Conservation (phyloP, 1,139 yeast genomes). For the Taphrina betulina region DNA sequence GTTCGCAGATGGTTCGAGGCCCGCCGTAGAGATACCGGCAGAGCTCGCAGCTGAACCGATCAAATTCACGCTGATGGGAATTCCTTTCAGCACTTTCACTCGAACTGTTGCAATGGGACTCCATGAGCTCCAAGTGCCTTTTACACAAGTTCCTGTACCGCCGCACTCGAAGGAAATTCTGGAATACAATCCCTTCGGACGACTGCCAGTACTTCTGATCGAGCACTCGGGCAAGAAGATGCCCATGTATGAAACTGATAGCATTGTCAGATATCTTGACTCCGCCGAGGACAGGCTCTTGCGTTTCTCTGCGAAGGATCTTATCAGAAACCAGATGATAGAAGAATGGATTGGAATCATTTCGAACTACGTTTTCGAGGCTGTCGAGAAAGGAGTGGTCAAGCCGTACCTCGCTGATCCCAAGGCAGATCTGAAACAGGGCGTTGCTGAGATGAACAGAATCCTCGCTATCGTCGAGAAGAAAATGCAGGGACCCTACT, state of each 20-base stretch:
- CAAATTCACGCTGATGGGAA: conserved; percentile 22
- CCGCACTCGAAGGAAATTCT: conserved; percentile 19
- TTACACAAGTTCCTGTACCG: conserved; percentile 16
- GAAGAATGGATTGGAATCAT: conserved; percentile 22
- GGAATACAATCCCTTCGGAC: conserved; percentile 27
- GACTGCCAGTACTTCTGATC: conserved; percentile 22
- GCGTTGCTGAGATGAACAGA: neutral
- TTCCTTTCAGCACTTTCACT: conserved; percentile 22
- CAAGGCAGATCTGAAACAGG: neutral
- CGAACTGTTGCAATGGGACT: conserved; percentile 25
- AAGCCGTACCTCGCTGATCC: conserved; percentile 17
- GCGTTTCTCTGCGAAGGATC: conserved; percentile 17
- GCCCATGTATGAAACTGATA: conserved; percentile 22
- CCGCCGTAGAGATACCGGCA: conserved; percentile 9
- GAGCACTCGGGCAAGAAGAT: conserved; percentile 23
- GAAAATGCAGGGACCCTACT: conserved; percentile 17
- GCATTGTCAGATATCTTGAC: conserved; percentile 23
- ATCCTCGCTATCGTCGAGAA: conserved; percentile 5
- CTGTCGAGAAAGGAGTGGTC: conserved; percentile 23
- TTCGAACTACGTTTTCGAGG: conserved; percentile 13
- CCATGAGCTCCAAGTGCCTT: conserved; percentile 17
- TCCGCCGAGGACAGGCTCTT: conserved; percentile 15
- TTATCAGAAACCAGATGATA: conserved; percentile 17
- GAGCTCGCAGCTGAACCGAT: conserved; percentile 10
- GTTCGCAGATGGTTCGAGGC: conserved; percentile 29